phyloP scores from a whole-genome alignment of 371 early-diverging fungal species.

The Rhizopus delemar region DNA sequence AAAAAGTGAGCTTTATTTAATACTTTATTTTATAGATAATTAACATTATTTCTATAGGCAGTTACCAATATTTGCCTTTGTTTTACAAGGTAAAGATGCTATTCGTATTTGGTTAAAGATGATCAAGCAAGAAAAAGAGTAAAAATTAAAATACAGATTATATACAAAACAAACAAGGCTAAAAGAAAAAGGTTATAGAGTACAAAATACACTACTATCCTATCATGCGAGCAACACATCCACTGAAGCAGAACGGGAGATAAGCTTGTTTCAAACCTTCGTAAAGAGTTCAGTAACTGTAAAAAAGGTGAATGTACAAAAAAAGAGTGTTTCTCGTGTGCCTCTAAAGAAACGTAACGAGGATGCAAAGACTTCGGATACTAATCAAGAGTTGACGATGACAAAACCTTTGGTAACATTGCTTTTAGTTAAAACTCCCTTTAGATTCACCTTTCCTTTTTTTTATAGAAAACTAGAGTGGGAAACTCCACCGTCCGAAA shows the following conservation, averaged over 20 bases:
- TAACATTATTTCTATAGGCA: slow-evolving; percentile 13
- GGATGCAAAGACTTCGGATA: no score
- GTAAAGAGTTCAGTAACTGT: background rate
- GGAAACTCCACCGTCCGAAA: background rate
- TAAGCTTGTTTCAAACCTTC: slow-evolving; percentile 11
- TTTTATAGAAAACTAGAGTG: background rate
- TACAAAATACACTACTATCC: slow-evolving; percentile 12
- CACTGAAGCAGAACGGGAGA: slow-evolving; percentile 15
- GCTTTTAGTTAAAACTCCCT: background rate
- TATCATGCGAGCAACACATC: background rate
- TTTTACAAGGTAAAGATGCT: slow-evolving; percentile 36
- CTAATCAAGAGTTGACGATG: background rate
- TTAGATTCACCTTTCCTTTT: background rate
- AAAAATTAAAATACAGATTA: slow-evolving; percentile 12
- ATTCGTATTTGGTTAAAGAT: slow-evolving; percentile 25
- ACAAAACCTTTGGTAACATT: slow-evolving; percentile 2
- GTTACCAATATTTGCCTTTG: slow-evolving; percentile 26
- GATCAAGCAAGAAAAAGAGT: slow-evolving; percentile 1
- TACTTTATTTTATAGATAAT: background rate
- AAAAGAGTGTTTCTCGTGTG: background rate
- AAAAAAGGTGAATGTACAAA: background rate
- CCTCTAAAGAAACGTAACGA: background rate
- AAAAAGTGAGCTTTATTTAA: background rate
- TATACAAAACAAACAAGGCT: background rate
- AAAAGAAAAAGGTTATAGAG: slow-evolving; percentile 12